These are phyloP conservation scores for Camelina laxa DNA, from an alignment of 345 rosid genomes.

Conservation along the genomic window DNA sequence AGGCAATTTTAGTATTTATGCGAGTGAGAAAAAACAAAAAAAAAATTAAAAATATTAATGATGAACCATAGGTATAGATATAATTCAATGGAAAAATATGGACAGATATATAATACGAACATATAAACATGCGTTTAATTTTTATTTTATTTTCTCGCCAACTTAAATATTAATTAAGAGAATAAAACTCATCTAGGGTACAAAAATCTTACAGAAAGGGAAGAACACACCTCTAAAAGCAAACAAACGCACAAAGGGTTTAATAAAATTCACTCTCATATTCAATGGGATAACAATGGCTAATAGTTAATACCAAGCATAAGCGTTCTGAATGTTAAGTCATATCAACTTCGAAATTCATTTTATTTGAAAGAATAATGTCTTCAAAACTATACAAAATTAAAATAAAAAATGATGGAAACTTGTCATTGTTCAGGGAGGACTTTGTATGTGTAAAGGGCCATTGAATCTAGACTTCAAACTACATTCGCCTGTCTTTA, in stretches of 20 bases:
- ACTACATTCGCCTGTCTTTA: slow-evolving; percentile 29
- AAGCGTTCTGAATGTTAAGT: slow-evolving; percentile 4
- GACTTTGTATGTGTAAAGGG: slow-evolving; percentile 39
- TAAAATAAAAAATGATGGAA: slow-evolving; percentile 2
- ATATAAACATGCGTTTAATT: no score
- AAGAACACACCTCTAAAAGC: not conserved
- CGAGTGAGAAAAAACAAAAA: not conserved
- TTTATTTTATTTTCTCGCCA: not conserved
- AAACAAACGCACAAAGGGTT: not conserved
- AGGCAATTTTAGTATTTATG: not conserved
- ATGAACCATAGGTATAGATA: not conserved
- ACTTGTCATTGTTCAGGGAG: slow-evolving; percentile 40
- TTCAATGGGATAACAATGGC: not conserved
- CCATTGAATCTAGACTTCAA: slow-evolving; percentile 44
- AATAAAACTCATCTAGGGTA: not conserved
- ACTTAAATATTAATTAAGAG: no score
- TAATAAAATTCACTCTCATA: not conserved
- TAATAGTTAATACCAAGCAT: not conserved
- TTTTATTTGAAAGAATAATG: not conserved
- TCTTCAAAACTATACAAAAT: not conserved
- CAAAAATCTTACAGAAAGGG: not conserved
- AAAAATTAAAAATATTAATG: not conserved
- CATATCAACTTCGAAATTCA: slow-evolving; percentile 13
- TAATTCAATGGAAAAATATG: not conserved
- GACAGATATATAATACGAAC: not conserved